These are phyloP conservation scores for Tuber aestivum DNA, from an alignment of 495 filamentous ascomycete genomes.

Conservation along the genomic window DNA sequence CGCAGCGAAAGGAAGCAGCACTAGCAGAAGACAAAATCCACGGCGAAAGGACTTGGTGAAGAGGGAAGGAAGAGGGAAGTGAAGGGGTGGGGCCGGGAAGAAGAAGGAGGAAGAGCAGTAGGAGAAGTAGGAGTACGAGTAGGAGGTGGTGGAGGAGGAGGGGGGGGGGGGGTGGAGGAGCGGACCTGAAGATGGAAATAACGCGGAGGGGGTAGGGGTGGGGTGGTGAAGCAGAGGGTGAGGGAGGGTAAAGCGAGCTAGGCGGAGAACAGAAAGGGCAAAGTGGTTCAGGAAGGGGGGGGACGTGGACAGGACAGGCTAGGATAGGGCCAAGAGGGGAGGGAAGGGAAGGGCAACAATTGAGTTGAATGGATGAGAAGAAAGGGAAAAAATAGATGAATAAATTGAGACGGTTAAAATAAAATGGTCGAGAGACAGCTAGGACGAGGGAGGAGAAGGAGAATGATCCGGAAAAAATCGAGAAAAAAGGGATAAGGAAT, in stretches of 20 bases:
- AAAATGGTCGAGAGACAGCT: constrained; percentile 23
- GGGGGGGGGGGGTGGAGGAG: constrained; percentile 19
- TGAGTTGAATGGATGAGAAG: constrained; percentile 22
- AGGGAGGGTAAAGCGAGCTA: constrained; percentile 28
- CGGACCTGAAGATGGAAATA: constrained; percentile 35
- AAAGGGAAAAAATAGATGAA: constrained; percentile 20
- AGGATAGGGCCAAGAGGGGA: constrained; percentile 32
- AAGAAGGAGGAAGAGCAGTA: constrained; percentile 32
- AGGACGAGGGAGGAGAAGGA: constrained; percentile 25
- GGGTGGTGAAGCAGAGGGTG: constrained; percentile 22
- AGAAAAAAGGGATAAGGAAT: constrained; percentile 10
- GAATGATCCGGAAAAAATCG: constrained; percentile 11
- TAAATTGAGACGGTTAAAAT: constrained; percentile 17
- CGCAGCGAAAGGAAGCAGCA: constrained; percentile 29
- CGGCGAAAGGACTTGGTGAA: constrained; percentile 20
- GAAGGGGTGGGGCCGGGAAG: constrained; percentile 23
- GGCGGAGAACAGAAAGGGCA: constrained; percentile 30
- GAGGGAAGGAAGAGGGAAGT: constrained; percentile 34
- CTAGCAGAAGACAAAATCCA: constrained; percentile 27
- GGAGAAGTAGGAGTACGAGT: no score
- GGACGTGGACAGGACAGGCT: constrained; percentile 24
- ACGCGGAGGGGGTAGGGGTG: constrained; percentile 25
- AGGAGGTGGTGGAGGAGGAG: constrained; percentile 20
- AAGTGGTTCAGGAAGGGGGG: constrained; percentile 27
- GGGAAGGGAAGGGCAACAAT: constrained; percentile 28